Percentiles rank a stretch among this genome's conserved stretches.
Conservation (phyloP, 139 green algal species). For the Volvox reticuliferus region DNA sequence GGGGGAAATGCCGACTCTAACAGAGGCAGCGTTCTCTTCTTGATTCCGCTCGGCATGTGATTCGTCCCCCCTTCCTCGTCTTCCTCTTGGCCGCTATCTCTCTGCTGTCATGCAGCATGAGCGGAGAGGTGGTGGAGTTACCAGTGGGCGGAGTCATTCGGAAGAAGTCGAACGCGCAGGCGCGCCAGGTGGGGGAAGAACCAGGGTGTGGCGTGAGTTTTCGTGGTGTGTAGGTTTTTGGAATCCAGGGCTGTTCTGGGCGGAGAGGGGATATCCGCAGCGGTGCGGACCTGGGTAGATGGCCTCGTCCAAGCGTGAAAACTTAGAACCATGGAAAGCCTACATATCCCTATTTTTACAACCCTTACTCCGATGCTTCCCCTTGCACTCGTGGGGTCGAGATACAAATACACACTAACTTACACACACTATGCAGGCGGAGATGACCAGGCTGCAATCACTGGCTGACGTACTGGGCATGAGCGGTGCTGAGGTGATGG, state of each 20-base stretch:
- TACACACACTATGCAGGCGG: slow-evolving; percentile 35
- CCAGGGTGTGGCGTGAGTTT: no score
- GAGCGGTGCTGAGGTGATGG: slow-evolving; percentile 64
- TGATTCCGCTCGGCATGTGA: not conserved
- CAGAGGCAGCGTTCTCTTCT: no score
- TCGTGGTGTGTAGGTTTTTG: not conserved
- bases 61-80: not conserved
- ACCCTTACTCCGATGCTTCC: no score
- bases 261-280: not conserved
- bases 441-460: slow-evolving; percentile 64
- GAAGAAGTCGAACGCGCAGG: slow-evolving; percentile 68
- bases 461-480: slow-evolving; percentile 73
- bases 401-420: no score
- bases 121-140: slow-evolving; percentile 89
- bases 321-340: no score
- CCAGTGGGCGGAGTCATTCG: slow-evolving; percentile 90
- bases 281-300: no score
- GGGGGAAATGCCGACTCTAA: no score
- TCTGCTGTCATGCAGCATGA: slow-evolving; percentile 75
- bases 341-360: no score
- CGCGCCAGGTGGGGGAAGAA: slow-evolving; percentile 26
- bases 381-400: no score
- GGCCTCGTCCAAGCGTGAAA: no score
- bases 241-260: not conserved
- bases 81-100: not conserved